These are phyloP conservation scores for Leccinum obscurum DNA, from an alignment of 768 basidiomycete species.

Conservation along the genomic window DNA sequence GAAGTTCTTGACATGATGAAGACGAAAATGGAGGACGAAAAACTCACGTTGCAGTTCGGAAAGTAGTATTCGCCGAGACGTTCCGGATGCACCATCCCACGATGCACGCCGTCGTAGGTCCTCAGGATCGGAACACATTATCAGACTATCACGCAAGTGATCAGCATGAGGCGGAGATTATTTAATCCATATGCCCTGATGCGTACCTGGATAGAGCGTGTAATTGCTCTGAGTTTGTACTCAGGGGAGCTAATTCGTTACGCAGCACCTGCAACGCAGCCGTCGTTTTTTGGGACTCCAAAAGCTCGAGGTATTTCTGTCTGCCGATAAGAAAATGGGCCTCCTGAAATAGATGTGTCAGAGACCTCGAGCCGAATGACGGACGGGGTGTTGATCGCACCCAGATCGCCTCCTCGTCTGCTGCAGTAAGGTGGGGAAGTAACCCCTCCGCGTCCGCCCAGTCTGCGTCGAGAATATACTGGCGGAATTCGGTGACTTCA, in stretches of 20 bases:
- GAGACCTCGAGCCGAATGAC: conserved; percentile 11
- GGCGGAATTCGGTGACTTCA: conserved; percentile 77
- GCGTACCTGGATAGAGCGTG: too few species aligned
- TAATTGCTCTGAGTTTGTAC: conserved; percentile 34
- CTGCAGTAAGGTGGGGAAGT: conserved; percentile 66
- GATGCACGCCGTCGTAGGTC: conserved; percentile 78
- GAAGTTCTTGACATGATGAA: conserved; percentile 1
- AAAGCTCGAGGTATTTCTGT: conserved; percentile 94
- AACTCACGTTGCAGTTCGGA: conserved; percentile 76
- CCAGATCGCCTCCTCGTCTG: conserved; percentile 66
- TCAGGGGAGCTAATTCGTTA: conserved; percentile 82
- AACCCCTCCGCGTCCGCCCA: conserved; percentile 80
- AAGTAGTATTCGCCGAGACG: conserved; percentile 69
- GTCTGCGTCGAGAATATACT: conserved; percentile 73
- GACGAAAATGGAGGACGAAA: not conserved
- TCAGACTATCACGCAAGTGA: too few species aligned
- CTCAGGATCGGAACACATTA: conserved; percentile 47
- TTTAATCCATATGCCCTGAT: too few species aligned
- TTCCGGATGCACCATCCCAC: conserved; percentile 89
- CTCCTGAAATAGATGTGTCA: conserved; percentile 49
- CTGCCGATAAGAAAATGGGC: conserved; percentile 85
- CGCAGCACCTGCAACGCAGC: conserved; percentile 84
- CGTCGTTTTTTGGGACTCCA: conserved; percentile 80
- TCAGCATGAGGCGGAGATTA: too few species aligned
- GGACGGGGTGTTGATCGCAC: conserved; percentile 43